These are phyloP conservation scores for Linum lewisii DNA, from an alignment of 345 rosid genomes.

Conservation along the genomic window DNA sequence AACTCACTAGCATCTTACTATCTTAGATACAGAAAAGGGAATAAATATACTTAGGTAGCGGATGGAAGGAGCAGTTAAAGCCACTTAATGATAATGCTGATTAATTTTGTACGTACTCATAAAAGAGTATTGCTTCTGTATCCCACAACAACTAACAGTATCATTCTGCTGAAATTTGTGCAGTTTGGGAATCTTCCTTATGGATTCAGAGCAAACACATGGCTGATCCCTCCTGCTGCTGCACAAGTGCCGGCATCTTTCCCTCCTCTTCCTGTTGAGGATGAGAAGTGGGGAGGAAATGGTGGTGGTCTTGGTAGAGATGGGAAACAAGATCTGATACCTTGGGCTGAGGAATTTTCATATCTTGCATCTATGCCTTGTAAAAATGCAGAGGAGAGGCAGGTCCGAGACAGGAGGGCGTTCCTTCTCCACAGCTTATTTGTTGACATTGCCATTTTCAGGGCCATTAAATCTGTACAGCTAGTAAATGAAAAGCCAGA, in stretches of 20 bases:
- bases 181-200: constrained; percentile 98
- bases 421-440: constrained; percentile 94
- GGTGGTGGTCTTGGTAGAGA: constrained; percentile 95
- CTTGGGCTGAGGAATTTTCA: constrained; percentile 74
- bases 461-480: constrained; percentile 70
- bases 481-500: constrained; percentile 39
- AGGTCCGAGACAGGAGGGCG: constrained; percentile 85
- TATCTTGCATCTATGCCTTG: constrained; percentile 84
- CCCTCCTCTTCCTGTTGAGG: constrained; percentile 78
- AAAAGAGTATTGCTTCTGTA: background rate
- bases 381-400: constrained; percentile 86
- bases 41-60: background rate
- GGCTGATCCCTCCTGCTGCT: constrained; percentile 81
- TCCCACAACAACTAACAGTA: background rate
- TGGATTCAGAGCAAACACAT: constrained; percentile 95
- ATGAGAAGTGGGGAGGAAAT: constrained; percentile 86
- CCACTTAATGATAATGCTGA: background rate
- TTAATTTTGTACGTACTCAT: no score
- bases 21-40: background rate
- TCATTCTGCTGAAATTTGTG: constrained; percentile 9
- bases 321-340: constrained; percentile 57
- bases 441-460: constrained; percentile 74
- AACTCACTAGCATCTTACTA: background rate
- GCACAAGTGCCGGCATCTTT: constrained; percentile 61
- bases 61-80: background rate